Evolutionary conservation across 768 basidiomycete genomes (phyloP), one percentile per base, ranked within the genome.

Genomic region (Suillus subaureus): DNA sequence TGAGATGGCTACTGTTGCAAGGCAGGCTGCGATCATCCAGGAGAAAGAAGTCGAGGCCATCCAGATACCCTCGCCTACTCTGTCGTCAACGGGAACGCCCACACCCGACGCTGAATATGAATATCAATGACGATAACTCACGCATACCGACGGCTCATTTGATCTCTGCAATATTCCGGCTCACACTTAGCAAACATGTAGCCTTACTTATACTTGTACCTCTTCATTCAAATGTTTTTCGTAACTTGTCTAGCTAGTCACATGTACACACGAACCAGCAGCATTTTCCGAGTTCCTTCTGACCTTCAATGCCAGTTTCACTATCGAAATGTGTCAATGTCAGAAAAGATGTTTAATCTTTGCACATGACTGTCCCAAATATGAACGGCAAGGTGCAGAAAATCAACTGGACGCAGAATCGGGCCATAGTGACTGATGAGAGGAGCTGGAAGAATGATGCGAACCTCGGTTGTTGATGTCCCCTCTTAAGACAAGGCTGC

Each of bases 401-500:
- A 52, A 28, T 51, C 23, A 26, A 26, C 23, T 51, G n/a, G 49
- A 37, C 33, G 37, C 12, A 64, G 12, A 61, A 45, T 21, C 2
- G 55, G 35, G 21, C 56, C 42, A 55, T 18, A 39, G 49, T 15
- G n/a, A 47, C 6, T 33, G 26, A 63, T 64, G 63, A 61, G 49
- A 54, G 61, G 63, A 66, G 21, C 52, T 56, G 40, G 49, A 33
- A 45, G 74, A 47, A 39, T 21, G 26, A 45, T 55, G 74, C 87
- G 62, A 69, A 93, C 93, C 86, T 67, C 89, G 83, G 68, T 70
- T 78, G 69, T 89, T 88, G 63, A 95, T 95, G 72, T 93, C 91
- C 97, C 98, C 77, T 99, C 97, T n/a, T 52, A 98, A 82, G 9
- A 98, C 97, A 43, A 98, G 83, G 7, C 97, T 97, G 23, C 96